Base-by-base conservation (phyloP, 805 yeast species). In the Starmerella apicola region DNA sequence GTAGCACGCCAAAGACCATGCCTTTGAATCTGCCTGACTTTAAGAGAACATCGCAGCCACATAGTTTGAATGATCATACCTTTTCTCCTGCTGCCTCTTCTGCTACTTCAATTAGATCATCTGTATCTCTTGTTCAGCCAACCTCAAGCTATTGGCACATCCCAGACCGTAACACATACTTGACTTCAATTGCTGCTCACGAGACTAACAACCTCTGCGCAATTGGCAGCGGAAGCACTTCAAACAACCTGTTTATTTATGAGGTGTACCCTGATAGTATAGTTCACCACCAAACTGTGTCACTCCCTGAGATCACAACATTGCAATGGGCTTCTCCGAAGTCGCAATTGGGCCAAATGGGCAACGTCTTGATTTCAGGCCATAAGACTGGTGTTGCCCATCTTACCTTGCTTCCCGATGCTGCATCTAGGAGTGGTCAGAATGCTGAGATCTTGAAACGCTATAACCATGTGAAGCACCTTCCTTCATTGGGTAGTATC, bases 371-470 rank as follows among this genome's bases (percentile, higher is more conserved):
- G 1, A 61, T 64, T 3, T 69, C 93, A 0, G 95, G 94, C 9
- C 91, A 84, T 55, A 70, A 68, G 37, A 72, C 74, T 43, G 95
- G 95, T 2, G 62, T 70, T 39, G 82, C 76, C 0, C 82, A 86
- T 57, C 57, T 85, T 43, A 72, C 82, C 3, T 64, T 78, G 15
- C 66, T 84, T 7, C 91, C 94, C 1, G 70, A 67, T 34, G 60
- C 72, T 1, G 55, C 61, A 20, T 53, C 63, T 7, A 21, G 34
- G 17, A 45, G 20, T 12, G 67, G 67, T 19, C 64, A 69, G 40
- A 61, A 62, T 1, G 95, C 95, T 0, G 83, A 76, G 55, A 78
- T 85, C 17, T 62, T 79, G 45, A 80, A 76, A 55, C 64, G 93
- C 28, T 85, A 78, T 63, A 82, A 82, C 58, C 95, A 85, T 61